phyloP scores from a whole-genome alignment of 2,329 filamentous ascomycete species.

The Amauroascus niger region DNA sequence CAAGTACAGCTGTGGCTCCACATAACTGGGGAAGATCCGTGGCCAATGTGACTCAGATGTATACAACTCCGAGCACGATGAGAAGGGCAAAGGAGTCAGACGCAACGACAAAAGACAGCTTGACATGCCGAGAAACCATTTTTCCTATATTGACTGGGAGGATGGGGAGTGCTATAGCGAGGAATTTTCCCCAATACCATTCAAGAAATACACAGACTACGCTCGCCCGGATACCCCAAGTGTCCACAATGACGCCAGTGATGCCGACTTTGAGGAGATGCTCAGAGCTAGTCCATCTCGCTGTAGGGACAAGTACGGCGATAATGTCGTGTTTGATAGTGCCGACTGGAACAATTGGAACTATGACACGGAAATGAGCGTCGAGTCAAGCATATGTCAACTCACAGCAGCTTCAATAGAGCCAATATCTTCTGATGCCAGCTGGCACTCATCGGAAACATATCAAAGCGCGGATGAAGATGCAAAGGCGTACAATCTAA shows the following conservation, averaged over 20 bases:
- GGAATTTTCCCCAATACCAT: constrained; percentile 2
- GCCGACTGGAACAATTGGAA: neutral
- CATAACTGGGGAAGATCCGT: too few species aligned
- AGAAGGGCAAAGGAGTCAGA: neutral
- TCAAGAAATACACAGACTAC: neutral
- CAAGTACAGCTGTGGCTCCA: too few species aligned
- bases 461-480: too few species aligned
- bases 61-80: neutral
- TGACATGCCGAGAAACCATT: neutral
- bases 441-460: neutral
- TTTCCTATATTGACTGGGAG: neutral
- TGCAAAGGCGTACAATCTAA: neutral
- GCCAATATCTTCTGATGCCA: neutral
- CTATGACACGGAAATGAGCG: neutral
- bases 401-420: neutral
- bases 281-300: neutral
- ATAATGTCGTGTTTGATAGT: neutral
- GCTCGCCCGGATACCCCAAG: neutral
- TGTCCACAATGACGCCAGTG: neutral
- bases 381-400: neutral
- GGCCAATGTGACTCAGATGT: neutral
- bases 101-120: neutral
- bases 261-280: neutral
- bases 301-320: neutral
- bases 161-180: neutral